These are phyloP conservation scores for Leccinum arenicola DNA, from an alignment of 768 basidiomycete genomes.

Conservation along the genomic window DNA sequence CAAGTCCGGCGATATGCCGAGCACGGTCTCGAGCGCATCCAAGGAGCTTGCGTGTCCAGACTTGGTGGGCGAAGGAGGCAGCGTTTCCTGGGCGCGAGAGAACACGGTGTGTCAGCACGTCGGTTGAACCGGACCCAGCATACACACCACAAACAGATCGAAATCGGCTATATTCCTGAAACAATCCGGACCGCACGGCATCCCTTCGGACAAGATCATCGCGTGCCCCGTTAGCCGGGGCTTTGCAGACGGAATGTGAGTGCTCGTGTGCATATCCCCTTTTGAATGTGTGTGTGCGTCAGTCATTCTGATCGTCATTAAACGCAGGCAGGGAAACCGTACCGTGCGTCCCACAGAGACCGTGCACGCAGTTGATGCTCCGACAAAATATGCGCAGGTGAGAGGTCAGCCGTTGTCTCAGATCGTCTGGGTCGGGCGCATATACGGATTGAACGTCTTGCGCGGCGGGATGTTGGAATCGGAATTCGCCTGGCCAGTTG, in stretches of 20 bases:
- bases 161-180: conserved; percentile 27
- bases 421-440: conserved; percentile 24
- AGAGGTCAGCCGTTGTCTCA: conserved; percentile 33
- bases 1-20: conserved; percentile 45
- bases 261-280: conserved; percentile 4
- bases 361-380: conserved; percentile 42
- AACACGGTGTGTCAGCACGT: background rate
- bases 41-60: conserved; percentile 8
- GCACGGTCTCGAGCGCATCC: conserved; percentile 32
- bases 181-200: conserved; percentile 33
- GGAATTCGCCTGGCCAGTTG: conserved; percentile 34
- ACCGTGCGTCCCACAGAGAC: conserved; percentile 42
- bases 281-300: background rate
- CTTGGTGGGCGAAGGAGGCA: conserved; percentile 18
- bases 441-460: background rate
- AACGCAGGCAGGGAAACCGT: background rate
- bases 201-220: conserved; percentile 27
- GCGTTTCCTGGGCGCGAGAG: conserved; percentile 14
- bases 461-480: background rate
- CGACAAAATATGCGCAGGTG: conserved; percentile 42
- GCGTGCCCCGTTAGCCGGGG: conserved; percentile 20
- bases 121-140: background rate
- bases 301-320: background rate
- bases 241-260: conserved; percentile 20
- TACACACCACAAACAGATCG: conserved; percentile 21